Evolutionary conservation across 129 eudicot genomes (phyloP).

Genomic region (Glebionis coronaria): DNA sequence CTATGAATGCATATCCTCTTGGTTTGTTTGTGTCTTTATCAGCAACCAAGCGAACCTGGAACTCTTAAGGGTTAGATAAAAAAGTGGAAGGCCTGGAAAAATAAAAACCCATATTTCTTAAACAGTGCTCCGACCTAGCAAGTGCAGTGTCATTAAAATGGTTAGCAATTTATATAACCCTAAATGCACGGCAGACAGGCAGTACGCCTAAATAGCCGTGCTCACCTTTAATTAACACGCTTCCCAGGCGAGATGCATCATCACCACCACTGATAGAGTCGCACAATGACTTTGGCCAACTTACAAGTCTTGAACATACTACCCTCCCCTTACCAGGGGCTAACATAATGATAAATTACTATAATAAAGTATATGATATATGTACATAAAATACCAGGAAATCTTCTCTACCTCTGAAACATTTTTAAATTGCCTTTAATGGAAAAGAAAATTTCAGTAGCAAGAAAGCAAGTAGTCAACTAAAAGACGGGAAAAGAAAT

Average conservation of each 20-base stretch:
- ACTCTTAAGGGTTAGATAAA: constrained; percentile 22
- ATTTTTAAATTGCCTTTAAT: constrained; percentile 55
- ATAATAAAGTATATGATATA: constrained; percentile 33
- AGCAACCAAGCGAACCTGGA: constrained; percentile 83
- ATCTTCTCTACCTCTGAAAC: constrained; percentile 62
- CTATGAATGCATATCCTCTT: constrained; percentile 94
- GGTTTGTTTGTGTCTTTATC: constrained; percentile 82
- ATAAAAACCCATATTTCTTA: not conserved
- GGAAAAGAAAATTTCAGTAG: constrained; percentile 61
- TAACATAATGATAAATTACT: constrained; percentile 25
- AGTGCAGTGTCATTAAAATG: constrained; percentile 21
- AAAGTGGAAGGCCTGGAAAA: constrained; percentile 1
- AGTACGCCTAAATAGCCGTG: constrained; percentile 90
- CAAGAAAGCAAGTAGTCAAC: constrained; percentile 45
- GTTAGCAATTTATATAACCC: constrained; percentile 38
- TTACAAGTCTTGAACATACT: constrained; percentile 37
- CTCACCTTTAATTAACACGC: constrained; percentile 89
- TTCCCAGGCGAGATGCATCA: constrained; percentile 68
- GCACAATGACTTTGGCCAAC: constrained; percentile 58
- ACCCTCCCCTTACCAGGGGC: constrained; percentile 93
- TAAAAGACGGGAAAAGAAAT: constrained; percentile 47
- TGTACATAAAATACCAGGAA: constrained; percentile 60
- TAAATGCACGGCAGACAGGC: constrained; percentile 98
- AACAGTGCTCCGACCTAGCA: constrained; percentile 21
- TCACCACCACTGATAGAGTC: constrained; percentile 82